These are phyloP conservation scores for Akanthomyces muscarius DNA, from an alignment of 2,329 filamentous ascomycete species.

Conservation along the genomic window DNA sequence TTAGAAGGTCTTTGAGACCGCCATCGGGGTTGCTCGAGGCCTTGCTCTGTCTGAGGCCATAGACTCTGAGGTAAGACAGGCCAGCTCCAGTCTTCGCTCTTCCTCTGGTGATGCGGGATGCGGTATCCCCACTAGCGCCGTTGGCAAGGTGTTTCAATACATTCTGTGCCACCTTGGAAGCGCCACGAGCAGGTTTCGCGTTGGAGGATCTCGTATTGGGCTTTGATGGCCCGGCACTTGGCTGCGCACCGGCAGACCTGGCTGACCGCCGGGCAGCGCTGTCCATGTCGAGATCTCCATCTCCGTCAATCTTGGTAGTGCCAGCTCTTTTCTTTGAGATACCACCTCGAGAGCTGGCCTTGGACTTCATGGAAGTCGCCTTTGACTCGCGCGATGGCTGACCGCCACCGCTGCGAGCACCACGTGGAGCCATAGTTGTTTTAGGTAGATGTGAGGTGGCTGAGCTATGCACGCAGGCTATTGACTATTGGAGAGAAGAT, in stretches of 20 bases:
- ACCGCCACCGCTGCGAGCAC: slow-evolving; percentile 19
- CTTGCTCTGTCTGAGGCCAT: slow-evolving; percentile 65
- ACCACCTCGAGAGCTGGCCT: slow-evolving; percentile 40
- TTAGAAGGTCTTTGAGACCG: slow-evolving; percentile 59
- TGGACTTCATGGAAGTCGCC: slow-evolving; percentile 28
- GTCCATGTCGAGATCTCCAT: slow-evolving; percentile 60
- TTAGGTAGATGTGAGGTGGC: slow-evolving; percentile 15
- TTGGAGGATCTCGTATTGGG: slow-evolving; percentile 27
- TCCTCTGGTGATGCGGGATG: slow-evolving; percentile 32
- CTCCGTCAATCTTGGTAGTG: slow-evolving; percentile 42
- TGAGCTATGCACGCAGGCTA: slow-evolving; percentile 10
- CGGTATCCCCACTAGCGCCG: slow-evolving; percentile 31
- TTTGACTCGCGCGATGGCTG: slow-evolving; percentile 31
- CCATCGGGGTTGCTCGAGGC: slow-evolving; percentile 63
- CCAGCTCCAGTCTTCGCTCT: slow-evolving; percentile 23
- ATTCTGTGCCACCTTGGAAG: slow-evolving; percentile 39
- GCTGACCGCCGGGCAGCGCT: slow-evolving; percentile 33
- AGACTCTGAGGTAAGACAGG: slow-evolving; percentile 44
- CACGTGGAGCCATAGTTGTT: slow-evolving; percentile 22
- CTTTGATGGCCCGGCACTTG: slow-evolving; percentile 27
- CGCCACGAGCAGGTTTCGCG: slow-evolving; percentile 25
- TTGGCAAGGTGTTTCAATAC: slow-evolving; percentile 40
- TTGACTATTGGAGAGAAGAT: slow-evolving; percentile 5
- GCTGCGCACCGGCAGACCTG: slow-evolving; percentile 26
- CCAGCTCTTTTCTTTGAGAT: slow-evolving; percentile 47